phyloP scores from a whole-genome alignment of 2,329 filamentous ascomycete genomes.

The Sordariomycetes sp. region DNA sequence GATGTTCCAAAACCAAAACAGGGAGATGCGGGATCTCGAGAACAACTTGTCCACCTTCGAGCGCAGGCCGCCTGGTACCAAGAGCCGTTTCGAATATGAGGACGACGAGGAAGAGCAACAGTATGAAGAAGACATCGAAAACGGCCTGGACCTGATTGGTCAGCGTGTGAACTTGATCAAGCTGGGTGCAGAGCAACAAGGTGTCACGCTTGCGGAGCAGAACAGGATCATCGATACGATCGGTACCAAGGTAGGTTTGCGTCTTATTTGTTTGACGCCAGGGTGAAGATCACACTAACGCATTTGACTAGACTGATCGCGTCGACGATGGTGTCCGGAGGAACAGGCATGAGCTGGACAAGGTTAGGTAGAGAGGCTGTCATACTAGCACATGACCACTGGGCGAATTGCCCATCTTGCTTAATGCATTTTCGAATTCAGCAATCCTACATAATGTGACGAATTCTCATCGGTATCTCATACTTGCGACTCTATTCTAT shows the following conservation, averaged over 20 bases:
- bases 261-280: not conserved
- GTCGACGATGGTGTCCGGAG: conserved; percentile 74
- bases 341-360: conserved; percentile 62
- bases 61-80: not conserved
- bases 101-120: conserved; percentile 48
- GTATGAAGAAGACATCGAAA: conserved; percentile 44
- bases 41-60: not conserved
- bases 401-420: not conserved
- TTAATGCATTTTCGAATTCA: not conserved
- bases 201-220: conserved; percentile 64
- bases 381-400: not conserved
- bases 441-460: not conserved
- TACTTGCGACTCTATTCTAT: no score
- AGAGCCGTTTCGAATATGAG: conserved; percentile 62
- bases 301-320: conserved; percentile 54
- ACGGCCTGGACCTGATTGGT: conserved; percentile 53
- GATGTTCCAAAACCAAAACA: not conserved
- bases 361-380: conserved; percentile 31
- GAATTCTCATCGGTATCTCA: not conserved
- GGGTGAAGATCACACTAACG: not conserved
- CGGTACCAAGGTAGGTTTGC: conserved; percentile 55
- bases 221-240: conserved; percentile 69
- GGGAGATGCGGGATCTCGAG: not conserved
- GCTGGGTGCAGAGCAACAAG: conserved; percentile 61
- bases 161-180: conserved; percentile 63